A percentile compares a stretch with the other conserved stretches of the same genome.
Conservation (phyloP, 2,329 filamentous ascomycete genomes). For the Sarocladium kiliense region DNA sequence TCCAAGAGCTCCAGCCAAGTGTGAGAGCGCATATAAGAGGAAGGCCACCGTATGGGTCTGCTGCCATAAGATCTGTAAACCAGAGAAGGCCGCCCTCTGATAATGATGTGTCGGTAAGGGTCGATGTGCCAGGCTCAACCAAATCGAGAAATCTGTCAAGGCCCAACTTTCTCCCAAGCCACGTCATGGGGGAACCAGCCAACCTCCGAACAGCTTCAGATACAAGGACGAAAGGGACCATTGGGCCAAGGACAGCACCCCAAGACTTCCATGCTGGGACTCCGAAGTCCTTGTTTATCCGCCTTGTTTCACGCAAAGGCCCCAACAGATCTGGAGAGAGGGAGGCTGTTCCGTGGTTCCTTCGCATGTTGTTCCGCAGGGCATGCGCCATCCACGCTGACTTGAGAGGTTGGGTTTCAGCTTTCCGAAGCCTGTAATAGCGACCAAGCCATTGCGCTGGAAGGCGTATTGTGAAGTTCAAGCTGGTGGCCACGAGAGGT, state of each 20-base stretch:
- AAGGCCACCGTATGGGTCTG: constrained; percentile 46
- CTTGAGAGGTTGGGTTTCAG: constrained; percentile 23
- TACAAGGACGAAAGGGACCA: constrained; percentile 45
- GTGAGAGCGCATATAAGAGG: constrained; percentile 31
- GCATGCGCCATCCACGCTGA: constrained; percentile 25
- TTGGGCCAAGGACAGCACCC: constrained; percentile 26
- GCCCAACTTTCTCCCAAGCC: constrained; percentile 26
- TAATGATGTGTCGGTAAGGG: constrained; percentile 33
- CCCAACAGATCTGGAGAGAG: constrained; percentile 5
- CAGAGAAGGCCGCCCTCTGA: constrained; percentile 47
- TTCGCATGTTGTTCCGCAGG: not conserved
- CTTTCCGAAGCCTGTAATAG: constrained; percentile 23
- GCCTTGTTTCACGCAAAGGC: constrained; percentile 7
- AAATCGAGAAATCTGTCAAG: constrained; percentile 19
- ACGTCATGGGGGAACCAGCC: constrained; percentile 25
- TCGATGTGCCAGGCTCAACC: constrained; percentile 14
- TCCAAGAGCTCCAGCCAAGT: constrained; percentile 24
- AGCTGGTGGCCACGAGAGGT: constrained; percentile 42
- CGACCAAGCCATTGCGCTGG: constrained; percentile 40
- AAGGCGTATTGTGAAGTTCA: constrained; percentile 40
- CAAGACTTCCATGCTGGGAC: constrained; percentile 44
- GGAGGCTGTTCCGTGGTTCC: not conserved
- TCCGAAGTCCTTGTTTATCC: constrained; percentile 33
- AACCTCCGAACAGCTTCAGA: constrained; percentile 48
- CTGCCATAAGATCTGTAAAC: constrained; percentile 48